phyloP scores from a whole-genome alignment of 2,329 filamentous ascomycete species.

The Clonostachys rhizophaga region DNA sequence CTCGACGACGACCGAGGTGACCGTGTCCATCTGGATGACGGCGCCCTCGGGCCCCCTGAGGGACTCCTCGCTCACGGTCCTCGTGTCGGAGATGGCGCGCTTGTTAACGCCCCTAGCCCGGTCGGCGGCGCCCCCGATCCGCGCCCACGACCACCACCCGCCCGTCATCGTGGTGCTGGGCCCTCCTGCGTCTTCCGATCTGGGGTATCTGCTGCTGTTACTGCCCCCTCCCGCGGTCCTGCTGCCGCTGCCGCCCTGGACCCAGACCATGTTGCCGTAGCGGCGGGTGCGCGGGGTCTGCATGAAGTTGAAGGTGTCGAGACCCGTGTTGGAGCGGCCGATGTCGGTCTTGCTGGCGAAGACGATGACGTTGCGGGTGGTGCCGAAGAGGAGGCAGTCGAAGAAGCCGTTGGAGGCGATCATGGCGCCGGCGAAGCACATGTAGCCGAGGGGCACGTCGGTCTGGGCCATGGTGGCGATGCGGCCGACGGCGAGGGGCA shows the following conservation, averaged over 20 bases:
- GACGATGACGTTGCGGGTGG: conserved; percentile 46
- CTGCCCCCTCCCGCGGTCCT: neutral
- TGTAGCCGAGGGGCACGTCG: conserved; percentile 45
- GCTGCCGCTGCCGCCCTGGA: conserved; percentile 17
- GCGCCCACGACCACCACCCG: conserved; percentile 3
- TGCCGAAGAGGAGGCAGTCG: conserved; percentile 48
- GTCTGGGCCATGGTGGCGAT: conserved; percentile 57
- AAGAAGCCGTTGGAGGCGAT: conserved; percentile 52
- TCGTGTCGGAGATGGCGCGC: neutral
- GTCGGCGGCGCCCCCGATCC: conserved; percentile 2
- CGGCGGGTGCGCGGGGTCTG: conserved; percentile 22
- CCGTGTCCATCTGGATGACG: conserved; percentile 37
- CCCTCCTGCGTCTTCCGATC: too few relatives aligned
- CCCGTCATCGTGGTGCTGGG: neutral
- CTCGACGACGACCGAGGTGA: conserved; percentile 35
- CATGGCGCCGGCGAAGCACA: conserved; percentile 54
- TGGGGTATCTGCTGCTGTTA: neutral
- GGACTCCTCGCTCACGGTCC: conserved; percentile 23
- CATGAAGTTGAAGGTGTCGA: conserved; percentile 48
- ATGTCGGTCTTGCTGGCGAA: conserved; percentile 30
- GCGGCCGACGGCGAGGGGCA: conserved; percentile 60
- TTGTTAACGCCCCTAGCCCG: conserved; percentile 16
- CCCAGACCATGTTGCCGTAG: conserved; percentile 35
- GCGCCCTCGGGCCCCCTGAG: conserved; percentile 23
- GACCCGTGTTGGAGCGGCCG: conserved; percentile 37